Conservation (phyloP, 768 basidiomycete species). For the Chalciporus piperatus region DNA sequence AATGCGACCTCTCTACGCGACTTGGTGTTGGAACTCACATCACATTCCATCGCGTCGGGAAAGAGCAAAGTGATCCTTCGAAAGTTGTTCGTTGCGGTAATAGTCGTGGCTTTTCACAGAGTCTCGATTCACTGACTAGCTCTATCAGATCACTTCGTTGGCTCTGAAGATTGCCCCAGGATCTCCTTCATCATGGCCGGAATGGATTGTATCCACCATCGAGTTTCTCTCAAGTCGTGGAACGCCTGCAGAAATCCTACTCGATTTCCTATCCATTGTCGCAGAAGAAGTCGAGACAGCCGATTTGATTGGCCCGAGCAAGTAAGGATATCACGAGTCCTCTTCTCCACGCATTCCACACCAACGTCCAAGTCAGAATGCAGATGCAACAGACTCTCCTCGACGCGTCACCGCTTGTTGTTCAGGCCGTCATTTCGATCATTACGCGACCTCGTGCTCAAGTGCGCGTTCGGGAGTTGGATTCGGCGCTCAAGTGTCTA, state of each 20-base stretch:
- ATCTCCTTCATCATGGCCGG: conserved; percentile 61
- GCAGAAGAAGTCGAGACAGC: conserved; percentile 80
- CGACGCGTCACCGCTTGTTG: conserved; percentile 68
- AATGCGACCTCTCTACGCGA: conserved; percentile 58
- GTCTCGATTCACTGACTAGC: conserved; percentile 5
- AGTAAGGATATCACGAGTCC: conserved; percentile 44
- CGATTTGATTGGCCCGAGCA: conserved; percentile 69
- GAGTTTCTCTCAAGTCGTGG: conserved; percentile 59
- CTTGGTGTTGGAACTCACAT: conserved; percentile 67
- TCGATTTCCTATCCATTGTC: conserved; percentile 79
- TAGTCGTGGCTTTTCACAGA: not conserved
- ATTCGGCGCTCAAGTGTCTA: conserved; percentile 73
- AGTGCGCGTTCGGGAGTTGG: conserved; percentile 43
- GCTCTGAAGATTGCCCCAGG: conserved; percentile 68
- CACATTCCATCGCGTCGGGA: conserved; percentile 56
- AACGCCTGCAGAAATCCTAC: conserved; percentile 54
- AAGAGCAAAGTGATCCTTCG: conserved; percentile 72
- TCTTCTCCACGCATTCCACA: not conserved
- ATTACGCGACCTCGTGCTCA: conserved; percentile 42
- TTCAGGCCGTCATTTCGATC: conserved; percentile 61
- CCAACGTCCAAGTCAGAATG: conserved; percentile 38
- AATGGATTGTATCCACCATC: conserved; percentile 71
- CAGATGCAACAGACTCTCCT: conserved; percentile 64
- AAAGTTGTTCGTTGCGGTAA: conserved; percentile 85
- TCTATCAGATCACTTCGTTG: conserved; percentile 56